These are phyloP conservation scores for Trichoderma hamatum DNA, from an alignment of 2,329 filamentous ascomycete genomes.

Conservation along the genomic window DNA sequence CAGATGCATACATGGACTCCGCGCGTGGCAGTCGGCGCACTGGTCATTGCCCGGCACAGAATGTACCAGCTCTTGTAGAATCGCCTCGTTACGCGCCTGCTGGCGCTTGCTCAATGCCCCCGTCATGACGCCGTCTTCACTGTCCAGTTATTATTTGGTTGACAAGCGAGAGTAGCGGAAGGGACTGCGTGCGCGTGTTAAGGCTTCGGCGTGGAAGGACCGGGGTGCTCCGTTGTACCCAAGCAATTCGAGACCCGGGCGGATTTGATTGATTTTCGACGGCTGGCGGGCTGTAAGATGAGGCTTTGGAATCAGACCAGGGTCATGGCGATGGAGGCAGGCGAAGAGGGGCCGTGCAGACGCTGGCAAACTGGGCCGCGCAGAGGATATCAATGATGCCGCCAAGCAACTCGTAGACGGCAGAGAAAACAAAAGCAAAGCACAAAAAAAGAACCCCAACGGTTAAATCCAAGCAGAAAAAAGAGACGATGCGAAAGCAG, in stretches of 20 bases:
- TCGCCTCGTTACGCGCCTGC: slow-evolving; percentile 94
- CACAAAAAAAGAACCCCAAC: not conserved
- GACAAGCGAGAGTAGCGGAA: slow-evolving; percentile 11
- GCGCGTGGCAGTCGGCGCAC: slow-evolving; percentile 90
- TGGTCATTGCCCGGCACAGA: slow-evolving; percentile 83
- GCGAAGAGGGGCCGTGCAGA: slow-evolving; percentile 13
- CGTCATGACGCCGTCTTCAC: slow-evolving; percentile 59
- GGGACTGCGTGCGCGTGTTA: slow-evolving; percentile 20
- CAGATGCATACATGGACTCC: slow-evolving; percentile 77
- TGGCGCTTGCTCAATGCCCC: slow-evolving; percentile 87
- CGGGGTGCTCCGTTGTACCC: slow-evolving; percentile 10
- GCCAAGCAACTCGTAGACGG: not conserved
- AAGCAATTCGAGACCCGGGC: slow-evolving; percentile 16
- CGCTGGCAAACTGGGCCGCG: not conserved
- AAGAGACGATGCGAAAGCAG: slow-evolving; percentile 8
- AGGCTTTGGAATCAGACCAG: slow-evolving; percentile 23
- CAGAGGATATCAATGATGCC: not conserved
- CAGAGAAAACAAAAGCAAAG: not conserved
- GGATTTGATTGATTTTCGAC: slow-evolving; percentile 21
- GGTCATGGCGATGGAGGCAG: slow-evolving; percentile 27
- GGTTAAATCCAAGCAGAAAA: not conserved
- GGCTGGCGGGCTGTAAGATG: slow-evolving; percentile 26
- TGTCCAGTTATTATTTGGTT: not conserved
- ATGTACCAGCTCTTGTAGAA: slow-evolving; percentile 85
- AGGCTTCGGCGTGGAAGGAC: slow-evolving; percentile 13